Conservation (phyloP, 345 rosid species). For the Citrus inodora region DNA sequence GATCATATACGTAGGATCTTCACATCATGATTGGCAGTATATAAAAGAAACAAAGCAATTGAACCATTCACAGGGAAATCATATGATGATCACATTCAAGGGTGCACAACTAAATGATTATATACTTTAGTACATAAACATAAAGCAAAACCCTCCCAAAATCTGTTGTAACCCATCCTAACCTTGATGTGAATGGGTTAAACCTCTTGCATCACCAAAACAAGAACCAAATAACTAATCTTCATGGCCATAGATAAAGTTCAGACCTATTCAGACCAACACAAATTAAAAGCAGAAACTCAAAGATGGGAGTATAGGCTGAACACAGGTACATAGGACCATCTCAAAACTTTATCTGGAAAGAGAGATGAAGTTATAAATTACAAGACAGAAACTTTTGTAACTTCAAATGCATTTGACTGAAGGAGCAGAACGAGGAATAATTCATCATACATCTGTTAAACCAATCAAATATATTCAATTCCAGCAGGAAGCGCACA, state of each 20-base stretch:
- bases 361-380: not conserved
- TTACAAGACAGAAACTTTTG: not conserved
- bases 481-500: not conserved
- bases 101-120: not conserved
- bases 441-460: not conserved
- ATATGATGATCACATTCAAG: not conserved
- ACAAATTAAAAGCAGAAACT: not conserved
- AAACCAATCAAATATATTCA: not conserved
- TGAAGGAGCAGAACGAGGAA: not conserved
- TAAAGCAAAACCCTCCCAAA: not conserved
- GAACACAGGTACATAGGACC: not conserved
- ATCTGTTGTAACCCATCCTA: not conserved
- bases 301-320: not conserved
- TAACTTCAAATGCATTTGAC: not conserved
- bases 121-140: not conserved
- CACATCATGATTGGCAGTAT: not conserved
- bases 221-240: not conserved
- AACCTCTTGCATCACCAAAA: not conserved
- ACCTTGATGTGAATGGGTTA: not conserved
- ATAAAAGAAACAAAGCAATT: not conserved
- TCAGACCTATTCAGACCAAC: not conserved
- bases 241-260: not conserved
- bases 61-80: not conserved
- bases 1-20: not conserved
- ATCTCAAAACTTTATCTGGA: not conserved